Evolutionary conservation across 768 basidiomycete genomes (phyloP), one percentile per base, ranked within the genome.

Genomic region (Cantharellus cinnabarinus): DNA sequence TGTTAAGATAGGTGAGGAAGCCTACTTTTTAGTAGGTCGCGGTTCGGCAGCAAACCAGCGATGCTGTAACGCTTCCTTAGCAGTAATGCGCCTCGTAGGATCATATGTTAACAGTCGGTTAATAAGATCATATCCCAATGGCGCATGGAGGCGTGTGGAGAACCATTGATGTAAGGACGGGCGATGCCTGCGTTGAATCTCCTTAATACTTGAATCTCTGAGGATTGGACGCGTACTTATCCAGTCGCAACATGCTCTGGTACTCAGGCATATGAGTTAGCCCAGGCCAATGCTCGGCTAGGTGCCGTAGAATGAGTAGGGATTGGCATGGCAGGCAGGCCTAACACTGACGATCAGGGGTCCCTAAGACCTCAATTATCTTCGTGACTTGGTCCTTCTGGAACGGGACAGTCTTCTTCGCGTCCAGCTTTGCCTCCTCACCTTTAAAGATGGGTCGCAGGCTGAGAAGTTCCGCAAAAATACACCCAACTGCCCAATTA

Each of bases 401-500:
- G 68, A 98, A 99, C 0, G 95, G 95, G 0, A 98, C 83, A 61
- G 89, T 90, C 75, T 98, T 98, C 75, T 97, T 94, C 38, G 83
- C 81, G 67, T 98, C 95, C 50, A 97, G 70, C 69, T 99, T 98
- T 1, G 95, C 95, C 71, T 98, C 95, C 69, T 99, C 95, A 5
- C 94, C 95, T 68, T 99, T 99, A 76, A 98, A 98, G 63, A 99
- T 98, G 1, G 95, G 95, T 34, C 94, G 74, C 52, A 98, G 71
- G 62, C 89, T 90, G 2, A 95, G 82, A 20, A 99, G 72, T 70
- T 99, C 95, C 1, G 93, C 95, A 71, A 94, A 84, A 50, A 99
- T 97, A 68, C 95, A 99, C 0, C 93, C 95, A 3, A 98, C 82
- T 35, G 95, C 93, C 95, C 95, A 99, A 58, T 89, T 82, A 67